A percentile compares a stretch with the other conserved stretches of the same genome.
Conservation (phyloP, 2,329 filamentous ascomycete species). For the Calonectria ilicicola region DNA sequence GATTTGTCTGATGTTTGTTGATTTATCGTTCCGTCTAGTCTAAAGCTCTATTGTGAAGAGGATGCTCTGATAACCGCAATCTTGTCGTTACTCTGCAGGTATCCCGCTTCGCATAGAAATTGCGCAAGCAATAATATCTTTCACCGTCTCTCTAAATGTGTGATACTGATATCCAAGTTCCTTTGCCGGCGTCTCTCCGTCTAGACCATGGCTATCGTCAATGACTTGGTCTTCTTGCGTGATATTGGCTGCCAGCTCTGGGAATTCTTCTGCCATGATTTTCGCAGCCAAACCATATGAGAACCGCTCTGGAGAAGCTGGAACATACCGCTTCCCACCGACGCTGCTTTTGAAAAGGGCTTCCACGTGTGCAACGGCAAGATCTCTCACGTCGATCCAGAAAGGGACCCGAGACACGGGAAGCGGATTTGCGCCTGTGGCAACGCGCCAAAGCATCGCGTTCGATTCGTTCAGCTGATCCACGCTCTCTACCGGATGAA, state of each 20-base stretch:
- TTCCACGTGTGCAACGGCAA: conserved; percentile 58
- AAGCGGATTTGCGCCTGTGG: conserved; percentile 47
- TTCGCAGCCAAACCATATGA: conserved; percentile 58
- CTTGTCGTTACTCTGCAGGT: neutral
- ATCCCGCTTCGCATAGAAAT: neutral
- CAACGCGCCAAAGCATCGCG: conserved; percentile 54
- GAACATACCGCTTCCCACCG: conserved; percentile 54
- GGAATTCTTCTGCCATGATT: conserved; percentile 56
- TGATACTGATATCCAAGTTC: conserved; percentile 55
- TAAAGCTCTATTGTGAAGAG: neutral
- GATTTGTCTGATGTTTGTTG: neutral
- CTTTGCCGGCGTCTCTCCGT: conserved; percentile 53
- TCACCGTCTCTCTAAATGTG: conserved; percentile 50
- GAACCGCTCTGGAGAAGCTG: conserved; percentile 57
- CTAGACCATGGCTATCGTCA: conserved; percentile 54
- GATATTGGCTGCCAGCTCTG: conserved; percentile 47
- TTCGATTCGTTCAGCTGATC: conserved; percentile 57
- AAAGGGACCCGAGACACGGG: conserved; percentile 54
- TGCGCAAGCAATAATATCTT: conserved; percentile 44
- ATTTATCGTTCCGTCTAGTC: neutral
- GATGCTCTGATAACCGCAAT: neutral
- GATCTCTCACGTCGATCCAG: conserved; percentile 61
- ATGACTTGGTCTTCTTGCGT: conserved; percentile 48
- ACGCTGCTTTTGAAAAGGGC: conserved; percentile 52
- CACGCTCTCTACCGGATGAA: conserved; percentile 50